A percentile compares a stretch with the other conserved stretches of the same genome.
phyloP scores from a whole-genome alignment of 2,329 filamentous ascomycete genomes.

The Knufia fluminis region DNA sequence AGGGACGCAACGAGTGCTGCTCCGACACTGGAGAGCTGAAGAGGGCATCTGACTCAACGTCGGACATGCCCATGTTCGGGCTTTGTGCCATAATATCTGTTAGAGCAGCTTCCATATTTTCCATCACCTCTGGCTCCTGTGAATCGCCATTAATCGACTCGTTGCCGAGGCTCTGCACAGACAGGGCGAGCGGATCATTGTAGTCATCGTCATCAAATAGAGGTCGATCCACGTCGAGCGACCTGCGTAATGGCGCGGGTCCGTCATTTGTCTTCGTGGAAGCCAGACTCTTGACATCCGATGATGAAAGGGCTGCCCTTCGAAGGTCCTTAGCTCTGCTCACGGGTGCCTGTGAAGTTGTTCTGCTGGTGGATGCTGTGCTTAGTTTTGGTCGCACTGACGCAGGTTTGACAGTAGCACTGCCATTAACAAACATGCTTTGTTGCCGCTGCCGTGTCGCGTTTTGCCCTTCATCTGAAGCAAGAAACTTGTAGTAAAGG shows the following conservation, averaged over 20 bases:
- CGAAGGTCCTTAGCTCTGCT: conserved; percentile 45
- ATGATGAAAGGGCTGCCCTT: conserved; percentile 51
- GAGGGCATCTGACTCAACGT: conserved; percentile 30
- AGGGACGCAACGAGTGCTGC: conserved; percentile 47
- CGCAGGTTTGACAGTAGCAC: background rate
- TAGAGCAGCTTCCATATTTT: conserved; percentile 85
- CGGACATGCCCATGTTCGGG: conserved; percentile 36
- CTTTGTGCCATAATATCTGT: conserved; percentile 85
- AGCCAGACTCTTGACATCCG: conserved; percentile 43
- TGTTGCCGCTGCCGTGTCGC: conserved; percentile 17
- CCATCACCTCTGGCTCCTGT: conserved; percentile 67
- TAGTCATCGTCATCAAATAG: conserved; percentile 75
- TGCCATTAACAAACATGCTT: conserved; percentile 7
- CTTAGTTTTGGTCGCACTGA: conserved; percentile 28
- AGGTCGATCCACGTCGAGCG: conserved; percentile 53
- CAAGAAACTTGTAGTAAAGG: conserved; percentile 90
- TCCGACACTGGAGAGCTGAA: conserved; percentile 36
- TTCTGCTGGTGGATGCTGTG: conserved; percentile 38
- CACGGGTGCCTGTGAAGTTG: conserved; percentile 38
- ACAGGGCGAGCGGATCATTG: conserved; percentile 63
- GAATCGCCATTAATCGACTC: conserved; percentile 47
- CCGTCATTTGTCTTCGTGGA: conserved; percentile 38
- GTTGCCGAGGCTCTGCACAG: conserved; percentile 69
- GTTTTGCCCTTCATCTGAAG: conserved; percentile 60
- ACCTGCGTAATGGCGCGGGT: conserved; percentile 47